Percentiles rank a stretch among this genome's conserved stretches.
These are phyloP conservation scores for Metschnikowia borealis DNA, from an alignment of 805 yeast genomes.

Conservation along the genomic window DNA sequence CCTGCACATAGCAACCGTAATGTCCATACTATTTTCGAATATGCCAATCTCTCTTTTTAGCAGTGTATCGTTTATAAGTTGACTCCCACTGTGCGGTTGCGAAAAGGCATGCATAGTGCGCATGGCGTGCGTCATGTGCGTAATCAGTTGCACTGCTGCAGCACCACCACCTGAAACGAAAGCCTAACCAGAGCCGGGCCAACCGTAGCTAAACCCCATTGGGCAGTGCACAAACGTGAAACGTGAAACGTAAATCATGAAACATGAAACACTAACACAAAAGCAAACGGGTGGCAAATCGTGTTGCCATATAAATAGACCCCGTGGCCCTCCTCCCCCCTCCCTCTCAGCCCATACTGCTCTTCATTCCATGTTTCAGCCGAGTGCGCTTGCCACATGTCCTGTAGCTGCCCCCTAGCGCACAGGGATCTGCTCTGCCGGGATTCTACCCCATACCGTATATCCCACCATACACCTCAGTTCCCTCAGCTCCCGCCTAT, in stretches of 20 bases:
- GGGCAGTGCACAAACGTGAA: not conserved
- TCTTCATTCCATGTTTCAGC: not conserved
- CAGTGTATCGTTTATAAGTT: not conserved
- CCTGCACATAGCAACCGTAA: too few relatives aligned
- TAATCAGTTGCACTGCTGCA: not conserved
- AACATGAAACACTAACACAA: too few relatives aligned
- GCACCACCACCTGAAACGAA: not conserved
- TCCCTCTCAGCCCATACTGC: not conserved
- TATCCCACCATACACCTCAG: not conserved
- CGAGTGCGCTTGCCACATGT: constrained; percentile 3
- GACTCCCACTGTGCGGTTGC: constrained; percentile 1
- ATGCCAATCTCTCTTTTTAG: not conserved
- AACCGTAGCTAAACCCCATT: not conserved
- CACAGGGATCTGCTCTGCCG: constrained; percentile 4
- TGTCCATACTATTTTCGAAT: too few relatives aligned
- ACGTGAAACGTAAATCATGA: too few relatives aligned
- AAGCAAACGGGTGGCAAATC: too few relatives aligned
- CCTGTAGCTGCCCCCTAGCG: constrained; percentile 5
- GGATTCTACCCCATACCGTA: not conserved
- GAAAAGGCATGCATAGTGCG: constrained; percentile 1
- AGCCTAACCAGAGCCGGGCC: not conserved
- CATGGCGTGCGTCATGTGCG: constrained; percentile 1
- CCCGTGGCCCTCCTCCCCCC: not conserved
- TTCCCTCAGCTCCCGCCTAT: not conserved
- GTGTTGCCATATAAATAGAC: too few relatives aligned